Base-by-base conservation (phyloP, 2,329 filamentous ascomycete species). In the Fusarium sp. region DNA sequence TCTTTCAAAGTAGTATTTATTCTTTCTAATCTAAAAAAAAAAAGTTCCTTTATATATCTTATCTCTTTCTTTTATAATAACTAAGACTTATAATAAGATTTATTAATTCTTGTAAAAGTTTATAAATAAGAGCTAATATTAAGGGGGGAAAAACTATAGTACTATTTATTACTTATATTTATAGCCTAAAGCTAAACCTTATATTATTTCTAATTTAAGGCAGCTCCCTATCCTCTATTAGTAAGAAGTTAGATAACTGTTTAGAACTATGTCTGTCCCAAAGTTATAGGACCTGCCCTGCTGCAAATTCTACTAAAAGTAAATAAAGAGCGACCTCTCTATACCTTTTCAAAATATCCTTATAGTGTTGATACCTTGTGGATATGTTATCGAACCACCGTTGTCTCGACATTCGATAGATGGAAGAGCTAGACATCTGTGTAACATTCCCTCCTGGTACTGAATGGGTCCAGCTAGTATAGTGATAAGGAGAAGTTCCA, bases 391-490 rank as follows among this genome's bases (percentile, higher is more conserved):
- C 14, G 13, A 14, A 39, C 22, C 13, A 5, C 38, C 38, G 22
- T n/a, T n/a, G 38, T n/a, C 20, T 14, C 22, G 38, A 22, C 20
- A 39, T n/a, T n/a, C 20, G 13, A 22, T 22, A n/a, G 13, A 10
- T 39, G 24, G 22, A 22, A 6, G 33, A 36, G 20, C 20, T 6
- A 3, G 5, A 26, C 24, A 53, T 22, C 16, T 36, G 16, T 3
- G 4, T n/a, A 7, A 3, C 6, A 6, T 26, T 26, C 7, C 10
- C 16, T 14, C n/a, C 24, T 6, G 33, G 16, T 22, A 28, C 5
- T n/a, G n/a, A n/a, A n/a, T n/a, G n/a, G n/a, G n/a, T 10, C 0
- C 3, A 7, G 10, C 6, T 5, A 22, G 3, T 14, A 8, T 11
- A 2, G 20, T 53, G 20, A 36, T 36, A 53, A 0, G 18, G 18